Evolutionary conservation across 169 alveolate genomes (phyloP).

Genomic region (Eimeria brunetti): DNA sequence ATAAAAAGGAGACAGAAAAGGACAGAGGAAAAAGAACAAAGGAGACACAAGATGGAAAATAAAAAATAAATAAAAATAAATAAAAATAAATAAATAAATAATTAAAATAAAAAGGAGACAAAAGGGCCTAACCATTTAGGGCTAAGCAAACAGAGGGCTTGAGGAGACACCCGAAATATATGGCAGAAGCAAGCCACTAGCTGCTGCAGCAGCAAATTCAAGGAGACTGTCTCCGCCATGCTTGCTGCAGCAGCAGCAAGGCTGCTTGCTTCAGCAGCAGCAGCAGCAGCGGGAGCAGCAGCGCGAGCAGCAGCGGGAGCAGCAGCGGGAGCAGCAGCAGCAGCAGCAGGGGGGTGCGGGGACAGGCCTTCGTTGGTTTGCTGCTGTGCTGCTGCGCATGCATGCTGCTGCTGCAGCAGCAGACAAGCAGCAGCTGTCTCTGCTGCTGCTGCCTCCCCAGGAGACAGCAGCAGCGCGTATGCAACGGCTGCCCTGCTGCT

Average conservation of each 20-base stretch:
- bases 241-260: background rate
- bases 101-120: background rate
- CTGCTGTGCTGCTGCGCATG: background rate
- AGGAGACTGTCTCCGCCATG: background rate
- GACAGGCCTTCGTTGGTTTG: background rate
- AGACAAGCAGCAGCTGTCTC: constrained; percentile 2
- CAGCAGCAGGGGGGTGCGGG: background rate
- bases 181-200: background rate
- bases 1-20: background rate
- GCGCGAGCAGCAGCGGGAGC: background rate
- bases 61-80: background rate
- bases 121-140: background rate
- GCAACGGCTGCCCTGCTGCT: background rate
- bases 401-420: background rate
- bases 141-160: background rate
- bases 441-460: constrained; percentile 9
- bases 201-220: constrained; percentile 17
- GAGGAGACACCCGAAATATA: background rate
- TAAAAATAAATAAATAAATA: background rate
- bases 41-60: background rate
- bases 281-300: background rate
- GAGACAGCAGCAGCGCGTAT: constrained; percentile 7
- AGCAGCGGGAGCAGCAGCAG: background rate
- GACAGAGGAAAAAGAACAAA: background rate
- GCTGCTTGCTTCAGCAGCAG: background rate